Conservation (phyloP, 2,329 filamentous ascomycete genomes). For the Cryphonectria naterciae region DNA sequence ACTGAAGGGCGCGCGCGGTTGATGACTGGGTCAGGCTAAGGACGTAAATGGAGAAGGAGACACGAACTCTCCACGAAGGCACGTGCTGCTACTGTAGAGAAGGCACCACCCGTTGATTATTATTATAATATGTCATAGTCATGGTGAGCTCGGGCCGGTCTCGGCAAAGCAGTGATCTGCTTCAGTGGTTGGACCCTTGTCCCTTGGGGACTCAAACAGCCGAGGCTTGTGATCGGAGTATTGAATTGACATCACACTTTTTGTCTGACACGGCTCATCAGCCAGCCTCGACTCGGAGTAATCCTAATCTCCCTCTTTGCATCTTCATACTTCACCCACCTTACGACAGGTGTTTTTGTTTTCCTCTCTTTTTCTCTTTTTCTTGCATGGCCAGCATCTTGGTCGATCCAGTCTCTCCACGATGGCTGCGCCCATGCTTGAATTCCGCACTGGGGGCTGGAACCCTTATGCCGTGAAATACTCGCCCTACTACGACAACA, state of each 20-base stretch:
- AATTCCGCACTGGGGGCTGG: constrained; percentile 90
- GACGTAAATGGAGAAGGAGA: neutral
- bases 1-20: constrained; percentile 16
- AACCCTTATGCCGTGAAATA: constrained; percentile 98
- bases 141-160: constrained; percentile 8
- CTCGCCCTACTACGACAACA: constrained; percentile 96
- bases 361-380: too few relatives aligned
- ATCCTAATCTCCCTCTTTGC: neutral
- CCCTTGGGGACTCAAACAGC: constrained; percentile 5
- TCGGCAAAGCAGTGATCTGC: constrained; percentile 17
- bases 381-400: constrained; percentile 2
- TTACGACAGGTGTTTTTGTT: neutral
- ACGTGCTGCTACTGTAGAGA: constrained; percentile 17
- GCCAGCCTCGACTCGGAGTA: neutral
- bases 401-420: constrained; percentile 16
- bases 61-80: constrained; percentile 27
- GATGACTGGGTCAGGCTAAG: neutral
- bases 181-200: too few relatives aligned
- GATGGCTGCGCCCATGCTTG: constrained; percentile 71
- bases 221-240: constrained; percentile 24
- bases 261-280: neutral
- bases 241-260: constrained; percentile 27
- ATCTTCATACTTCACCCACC: neutral
- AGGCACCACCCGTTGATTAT: too few relatives aligned
- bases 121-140: too few relatives aligned